Evolutionary conservation across 1,284 basidiomycete genomes (phyloP), one percentile per base, ranked within the genome.

Genomic region (Cutaneotrichosporon curvatum): DNA sequence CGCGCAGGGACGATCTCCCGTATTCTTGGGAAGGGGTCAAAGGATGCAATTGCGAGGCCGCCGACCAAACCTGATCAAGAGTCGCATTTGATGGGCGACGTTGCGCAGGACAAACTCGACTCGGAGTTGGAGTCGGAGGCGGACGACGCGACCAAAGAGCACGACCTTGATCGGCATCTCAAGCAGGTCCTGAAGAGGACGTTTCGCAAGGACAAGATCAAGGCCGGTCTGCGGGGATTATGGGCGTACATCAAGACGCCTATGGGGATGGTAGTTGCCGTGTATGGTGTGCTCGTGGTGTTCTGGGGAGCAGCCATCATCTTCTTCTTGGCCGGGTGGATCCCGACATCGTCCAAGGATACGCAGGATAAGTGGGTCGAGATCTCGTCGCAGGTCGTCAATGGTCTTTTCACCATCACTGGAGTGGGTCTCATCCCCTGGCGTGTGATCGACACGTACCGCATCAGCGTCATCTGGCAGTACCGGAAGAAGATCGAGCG

Each of bases 281-380:
- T 90, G 15, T 91, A 90, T 67, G 87, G 87, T 0, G 85, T 90
- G 62, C 65, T 80, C 28, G 79, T 81, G 2, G 84, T 79, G 3
- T 81, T 91, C 34, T 91, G 90, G 72, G 87, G 87, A 0, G 87
- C 90, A 57, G 86, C 83, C 4, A 83, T 90, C 55, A 84, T 89
- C 0, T 61, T 89, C 34, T 87, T 88, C 70, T 73, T 88, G 36
- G 28, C 62, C 4, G 61, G 61, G 4, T 72, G 71, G 69, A 70
- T 72, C 22, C 56, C 57, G n/a, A 62, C 62, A 2, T 45, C 54
- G 2, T 57, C 53, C 37, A 61, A 62, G 39, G 48, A 70, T 36
- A 59, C 47, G 20, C 51, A 72, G 47, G 62, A 68, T 50, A 53
- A 62, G 8, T 73, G 69, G 69, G 60, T 70, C 37, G 87, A 90